Evolutionary conservation across 2,329 filamentous ascomycete species (phyloP).

Genomic region (Diaporthe capsici): DNA sequence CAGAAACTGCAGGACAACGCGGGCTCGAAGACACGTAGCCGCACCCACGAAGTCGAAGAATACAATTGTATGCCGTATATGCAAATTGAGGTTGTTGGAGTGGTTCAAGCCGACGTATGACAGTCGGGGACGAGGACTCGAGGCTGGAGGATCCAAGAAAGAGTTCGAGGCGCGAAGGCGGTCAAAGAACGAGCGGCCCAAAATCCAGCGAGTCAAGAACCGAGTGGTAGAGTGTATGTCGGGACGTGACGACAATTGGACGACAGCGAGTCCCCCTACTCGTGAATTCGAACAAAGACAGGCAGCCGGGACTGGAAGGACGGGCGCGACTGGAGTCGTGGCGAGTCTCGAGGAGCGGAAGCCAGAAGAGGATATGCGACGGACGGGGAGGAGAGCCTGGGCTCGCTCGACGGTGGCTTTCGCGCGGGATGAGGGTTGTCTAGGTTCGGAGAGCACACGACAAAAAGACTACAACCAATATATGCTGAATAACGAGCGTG

Average conservation of each 20-base stretch:
- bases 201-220: conserved; percentile 39
- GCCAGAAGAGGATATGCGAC: conserved; percentile 38
- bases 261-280: conserved; percentile 29
- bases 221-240: conserved; percentile 30
- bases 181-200: conserved; percentile 41
- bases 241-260: conserved; percentile 32
- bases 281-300: conserved; percentile 40
- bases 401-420: conserved; percentile 27
- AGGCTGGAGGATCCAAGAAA: conserved; percentile 20
- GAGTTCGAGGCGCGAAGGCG: conserved; percentile 33
- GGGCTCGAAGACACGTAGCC: conserved; percentile 35
- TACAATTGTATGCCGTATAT: conserved; percentile 40
- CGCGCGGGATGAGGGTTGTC: conserved; percentile 23
- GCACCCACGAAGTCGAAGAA: conserved; percentile 39
- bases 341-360: conserved; percentile 31
- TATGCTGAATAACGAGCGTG: conserved; percentile 43
- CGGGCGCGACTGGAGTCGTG: conserved; percentile 34
- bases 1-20: conserved; percentile 40
- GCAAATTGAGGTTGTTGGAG: conserved; percentile 35
- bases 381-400: conserved; percentile 31
- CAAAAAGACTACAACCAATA: conserved; percentile 38
- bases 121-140: conserved; percentile 35
- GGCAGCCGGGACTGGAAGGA: conserved; percentile 36
- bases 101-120: conserved; percentile 25
- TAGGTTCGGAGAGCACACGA: conserved; percentile 31